phyloP scores from a whole-genome alignment of 2,329 filamentous ascomycete species.

The Phaeophleospora eucalypticola region DNA sequence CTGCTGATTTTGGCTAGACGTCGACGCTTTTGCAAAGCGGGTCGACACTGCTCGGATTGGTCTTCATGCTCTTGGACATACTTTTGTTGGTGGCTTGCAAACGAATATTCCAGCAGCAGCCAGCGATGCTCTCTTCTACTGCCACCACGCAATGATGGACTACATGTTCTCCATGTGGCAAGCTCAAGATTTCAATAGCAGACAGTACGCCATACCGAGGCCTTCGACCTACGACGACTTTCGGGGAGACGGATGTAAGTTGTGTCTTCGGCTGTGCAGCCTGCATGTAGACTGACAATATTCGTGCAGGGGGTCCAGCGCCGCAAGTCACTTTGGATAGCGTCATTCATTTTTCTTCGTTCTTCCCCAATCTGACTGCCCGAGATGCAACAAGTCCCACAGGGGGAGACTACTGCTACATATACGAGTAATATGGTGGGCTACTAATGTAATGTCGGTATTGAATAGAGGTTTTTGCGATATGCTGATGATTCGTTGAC shows the following conservation, averaged over 20 bases:
- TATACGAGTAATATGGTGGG: constrained; percentile 9
- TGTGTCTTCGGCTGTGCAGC: neutral
- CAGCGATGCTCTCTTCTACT: neutral
- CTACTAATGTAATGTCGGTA: neutral
- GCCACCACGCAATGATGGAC: constrained; percentile 1
- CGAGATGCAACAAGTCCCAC: constrained; percentile 14
- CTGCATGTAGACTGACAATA: neutral
- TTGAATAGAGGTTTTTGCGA: too few species aligned
- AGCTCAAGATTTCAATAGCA: neutral
- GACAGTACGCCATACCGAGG: neutral
- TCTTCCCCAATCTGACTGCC: constrained; percentile 11
- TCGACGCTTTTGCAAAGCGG: constrained; percentile 3
- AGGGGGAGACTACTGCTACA: constrained; percentile 13
- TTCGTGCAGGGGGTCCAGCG: neutral
- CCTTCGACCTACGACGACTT: neutral
- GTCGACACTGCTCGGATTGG: constrained; percentile 2
- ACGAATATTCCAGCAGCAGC: constrained; percentile 1
- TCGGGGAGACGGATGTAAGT: neutral
- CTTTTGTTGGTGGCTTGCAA: constrained; percentile 1
- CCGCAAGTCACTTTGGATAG: constrained; percentile 6
- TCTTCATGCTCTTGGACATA: constrained; percentile 1
- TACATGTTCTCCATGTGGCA: constrained; percentile 1
- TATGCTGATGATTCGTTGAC: too few species aligned
- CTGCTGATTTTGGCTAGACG: neutral
- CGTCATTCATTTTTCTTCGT: constrained; percentile 6